Evolutionary conservation across 2,329 filamentous ascomycete genomes (phyloP), one percentile per base, ranked within the genome.

Genomic region (Alternaria longipes): DNA sequence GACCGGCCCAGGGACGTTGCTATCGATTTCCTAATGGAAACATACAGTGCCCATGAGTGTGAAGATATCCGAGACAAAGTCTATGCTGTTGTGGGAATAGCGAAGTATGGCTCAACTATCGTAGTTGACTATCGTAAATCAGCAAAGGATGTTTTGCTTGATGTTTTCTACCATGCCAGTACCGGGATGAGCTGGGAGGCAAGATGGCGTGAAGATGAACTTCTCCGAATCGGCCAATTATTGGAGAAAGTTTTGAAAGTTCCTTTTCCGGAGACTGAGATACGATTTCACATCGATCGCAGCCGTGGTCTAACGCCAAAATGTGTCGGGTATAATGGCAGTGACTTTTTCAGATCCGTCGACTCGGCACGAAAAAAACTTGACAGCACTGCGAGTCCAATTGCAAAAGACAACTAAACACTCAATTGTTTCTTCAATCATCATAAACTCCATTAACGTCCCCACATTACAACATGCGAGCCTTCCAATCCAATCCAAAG

Each of bases 401-500:
- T 7, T 16, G 12, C 40, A 44, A 0, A 6, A 16, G 18, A 18
- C 22, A 6, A 8, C n/a, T 30, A 49, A 22, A 6, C 4, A 36
- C 8, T 8, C 1, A 8, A 34, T 9, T n/a, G n/a, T 3, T 7
- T 5, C 22, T 8, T 50, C 18, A 50, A 26, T 26, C 5, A 26
- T 50, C 32, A 38, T n/a, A 5, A 34, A 38, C 46, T 54, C 40
- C 14, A 38, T 54, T 32, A 54, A 24, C 1, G 24, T 5, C 51
- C 9, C 24, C 38, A 54, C 32, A 28, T 28, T 26, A 54, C n/a
- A 18, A 20, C 4, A 12, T 8, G 38, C 26, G 38, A 54, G 51
- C 26, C 26, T 42, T 36, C 26, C 45, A 49, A 45, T 46, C 52
- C 45, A 56, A 46, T 24, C 20, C 34, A 26, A 52, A 46, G 40